These are phyloP conservation scores for Crithidia fasciculata DNA, from an alignment of 208 protist species.

Conservation along the genomic window DNA sequence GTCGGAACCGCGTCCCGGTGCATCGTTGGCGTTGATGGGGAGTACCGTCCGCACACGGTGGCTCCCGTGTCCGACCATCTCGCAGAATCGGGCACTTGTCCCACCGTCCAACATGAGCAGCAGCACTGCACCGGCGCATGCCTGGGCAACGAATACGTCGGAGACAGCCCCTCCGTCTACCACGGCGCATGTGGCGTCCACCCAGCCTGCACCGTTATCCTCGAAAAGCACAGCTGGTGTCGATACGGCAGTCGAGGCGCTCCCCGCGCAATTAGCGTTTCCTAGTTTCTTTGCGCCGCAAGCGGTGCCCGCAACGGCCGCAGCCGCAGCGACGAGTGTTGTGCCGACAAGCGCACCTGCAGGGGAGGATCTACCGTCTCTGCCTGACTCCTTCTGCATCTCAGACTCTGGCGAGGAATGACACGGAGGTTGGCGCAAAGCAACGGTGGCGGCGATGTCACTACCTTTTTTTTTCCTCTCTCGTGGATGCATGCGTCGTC, in stretches of 20 bases:
- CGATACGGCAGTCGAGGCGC: too few relatives aligned
- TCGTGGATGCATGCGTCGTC: not conserved
- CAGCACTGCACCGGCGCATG: not conserved
- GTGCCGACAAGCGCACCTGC: not conserved
- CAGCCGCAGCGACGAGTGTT: not conserved
- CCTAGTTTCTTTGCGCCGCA: too few relatives aligned
- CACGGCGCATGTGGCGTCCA: too few relatives aligned
- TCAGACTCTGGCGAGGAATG: not conserved
- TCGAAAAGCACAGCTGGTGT: too few relatives aligned
- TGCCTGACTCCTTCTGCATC: slow-evolving; percentile 3
- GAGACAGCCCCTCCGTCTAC: too few relatives aligned
- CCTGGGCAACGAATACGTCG: too few relatives aligned
- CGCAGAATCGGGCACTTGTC: not conserved
- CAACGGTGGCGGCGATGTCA: too few relatives aligned
- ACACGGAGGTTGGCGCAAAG: not conserved
- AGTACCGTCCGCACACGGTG: not conserved
- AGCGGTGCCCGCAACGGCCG: not conserved
- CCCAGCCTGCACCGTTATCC: too few relatives aligned
- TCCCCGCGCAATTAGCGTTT: too few relatives aligned
- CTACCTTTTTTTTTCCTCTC: not conserved
- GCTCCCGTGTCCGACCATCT: not conserved
- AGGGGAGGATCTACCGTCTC: not conserved
- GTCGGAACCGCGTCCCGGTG: not conserved
- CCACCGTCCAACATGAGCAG: too few relatives aligned
- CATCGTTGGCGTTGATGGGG: not conserved